Conservation (phyloP, 2,329 filamentous ascomycete genomes). For the Grosmannia clavigera region DNA sequence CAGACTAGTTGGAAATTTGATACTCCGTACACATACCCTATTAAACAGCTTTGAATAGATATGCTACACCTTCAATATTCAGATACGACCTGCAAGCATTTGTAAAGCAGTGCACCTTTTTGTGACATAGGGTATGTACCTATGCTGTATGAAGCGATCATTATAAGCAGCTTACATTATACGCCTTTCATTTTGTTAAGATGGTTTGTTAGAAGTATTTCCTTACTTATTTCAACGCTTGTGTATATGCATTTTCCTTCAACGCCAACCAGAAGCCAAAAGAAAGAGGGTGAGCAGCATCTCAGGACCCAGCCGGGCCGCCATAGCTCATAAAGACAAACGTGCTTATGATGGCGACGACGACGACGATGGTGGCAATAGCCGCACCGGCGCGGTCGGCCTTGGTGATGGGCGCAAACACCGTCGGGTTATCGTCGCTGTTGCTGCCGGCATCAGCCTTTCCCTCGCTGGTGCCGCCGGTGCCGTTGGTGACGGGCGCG, state of each 20-base stretch:
- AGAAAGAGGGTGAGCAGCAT: neutral
- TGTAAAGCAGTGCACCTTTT: too few species aligned
- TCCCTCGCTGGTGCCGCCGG: slow-evolving; percentile 38
- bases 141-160: too few species aligned
- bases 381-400: slow-evolving; percentile 58
- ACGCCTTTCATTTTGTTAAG: too few species aligned
- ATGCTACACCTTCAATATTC: too few species aligned
- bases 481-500: slow-evolving; percentile 26
- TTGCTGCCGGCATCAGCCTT: slow-evolving; percentile 32
- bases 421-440: slow-evolving; percentile 10
- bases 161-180: too few species aligned
- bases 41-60: too few species aligned
- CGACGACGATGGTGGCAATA: slow-evolving; percentile 46
- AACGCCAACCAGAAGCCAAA: neutral
- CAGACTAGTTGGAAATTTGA: too few species aligned
- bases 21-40: too few species aligned
- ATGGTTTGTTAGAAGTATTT: too few species aligned
- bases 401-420: slow-evolving; percentile 30
- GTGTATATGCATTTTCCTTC: too few species aligned
- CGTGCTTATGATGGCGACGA: slow-evolving; percentile 23
- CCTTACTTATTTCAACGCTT: neutral
- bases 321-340: slow-evolving; percentile 23
- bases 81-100: too few species aligned
- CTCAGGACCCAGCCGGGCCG: neutral
- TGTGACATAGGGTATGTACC: too few species aligned